Conservation (phyloP, 768 basidiomycete genomes). For the Tylopilus subfusipes region DNA sequence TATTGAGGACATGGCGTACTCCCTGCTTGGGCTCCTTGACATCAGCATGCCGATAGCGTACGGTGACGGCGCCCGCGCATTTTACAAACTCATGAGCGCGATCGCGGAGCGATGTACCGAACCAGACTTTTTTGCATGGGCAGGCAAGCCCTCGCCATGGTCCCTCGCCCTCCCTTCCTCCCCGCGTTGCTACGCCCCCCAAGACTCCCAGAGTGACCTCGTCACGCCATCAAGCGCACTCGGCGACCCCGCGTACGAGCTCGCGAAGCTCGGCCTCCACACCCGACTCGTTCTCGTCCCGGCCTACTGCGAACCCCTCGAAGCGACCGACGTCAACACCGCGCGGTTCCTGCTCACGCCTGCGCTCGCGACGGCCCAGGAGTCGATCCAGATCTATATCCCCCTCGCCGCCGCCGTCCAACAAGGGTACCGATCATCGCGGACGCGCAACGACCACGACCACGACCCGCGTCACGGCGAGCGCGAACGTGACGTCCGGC, state of each 20-base stretch:
- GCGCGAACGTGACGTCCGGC: constrained; percentile 4
- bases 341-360: constrained; percentile 20
- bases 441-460: not conserved
- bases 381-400: constrained; percentile 19
- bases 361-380: constrained; percentile 14
- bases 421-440: not conserved
- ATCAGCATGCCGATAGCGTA: constrained; percentile 21
- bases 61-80: constrained; percentile 23
- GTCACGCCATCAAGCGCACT: constrained; percentile 6
- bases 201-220: constrained; percentile 10
- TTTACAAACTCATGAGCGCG: constrained; percentile 18
- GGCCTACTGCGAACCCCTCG: constrained; percentile 19
- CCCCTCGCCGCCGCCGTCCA: not conserved
- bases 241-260: constrained; percentile 22
- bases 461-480: not conserved
- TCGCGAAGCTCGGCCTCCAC: constrained; percentile 23
- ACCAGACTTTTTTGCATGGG: constrained; percentile 23
- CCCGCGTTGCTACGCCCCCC: constrained; percentile 15
- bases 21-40: constrained; percentile 24
- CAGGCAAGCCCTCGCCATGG: constrained; percentile 22
- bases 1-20: constrained; percentile 24
- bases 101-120: constrained; percentile 18
- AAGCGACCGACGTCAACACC: constrained; percentile 10
- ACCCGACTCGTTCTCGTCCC: constrained; percentile 20
- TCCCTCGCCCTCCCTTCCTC: constrained; percentile 25